These are phyloP conservation scores for Sporothrix mexicana DNA, from an alignment of 2,329 filamentous ascomycete species.

Conservation along the genomic window DNA sequence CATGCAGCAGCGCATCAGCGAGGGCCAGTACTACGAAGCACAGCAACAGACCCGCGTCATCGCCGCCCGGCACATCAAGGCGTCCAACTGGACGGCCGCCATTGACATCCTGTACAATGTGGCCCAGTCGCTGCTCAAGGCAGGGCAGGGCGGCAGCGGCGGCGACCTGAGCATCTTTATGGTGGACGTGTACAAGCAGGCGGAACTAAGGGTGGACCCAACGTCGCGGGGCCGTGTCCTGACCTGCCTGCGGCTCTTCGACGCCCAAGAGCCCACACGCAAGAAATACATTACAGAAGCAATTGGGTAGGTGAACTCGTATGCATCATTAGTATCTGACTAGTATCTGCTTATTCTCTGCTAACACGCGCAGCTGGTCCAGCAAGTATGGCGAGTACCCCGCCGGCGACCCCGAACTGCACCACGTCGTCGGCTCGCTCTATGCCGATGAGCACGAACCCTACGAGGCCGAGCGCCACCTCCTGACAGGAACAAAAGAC, in stretches of 20 bases:
- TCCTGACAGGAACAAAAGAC: constrained; percentile 86
- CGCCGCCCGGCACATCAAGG: constrained; percentile 90
- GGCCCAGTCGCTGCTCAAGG: constrained; percentile 82
- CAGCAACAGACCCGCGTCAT: constrained; percentile 98
- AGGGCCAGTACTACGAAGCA: constrained; percentile 96
- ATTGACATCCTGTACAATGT: constrained; percentile 86
- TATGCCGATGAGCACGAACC: constrained; percentile 93
- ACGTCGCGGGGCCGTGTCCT: constrained; percentile 75
- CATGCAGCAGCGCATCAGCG: constrained; percentile 62
- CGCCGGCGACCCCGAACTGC: constrained; percentile 89
- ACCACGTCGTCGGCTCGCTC: constrained; percentile 86
- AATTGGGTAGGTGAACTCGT: constrained; percentile 64
- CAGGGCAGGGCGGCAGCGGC: constrained; percentile 91
- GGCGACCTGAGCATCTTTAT: constrained; percentile 88
- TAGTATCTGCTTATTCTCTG: not conserved
- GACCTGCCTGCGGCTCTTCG: constrained; percentile 79
- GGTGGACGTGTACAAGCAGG: constrained; percentile 89
- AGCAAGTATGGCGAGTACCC: constrained; percentile 84
- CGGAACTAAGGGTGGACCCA: constrained; percentile 77
- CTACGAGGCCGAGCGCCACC: constrained; percentile 91
- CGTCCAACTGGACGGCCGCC: constrained; percentile 80
- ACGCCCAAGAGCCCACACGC: constrained; percentile 81
- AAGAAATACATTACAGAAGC: constrained; percentile 92
- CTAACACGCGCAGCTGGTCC: constrained; percentile 68
- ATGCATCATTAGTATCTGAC: not conserved